Conservation (phyloP, 768 basidiomycete species). For the Calocera cornea region DNA sequence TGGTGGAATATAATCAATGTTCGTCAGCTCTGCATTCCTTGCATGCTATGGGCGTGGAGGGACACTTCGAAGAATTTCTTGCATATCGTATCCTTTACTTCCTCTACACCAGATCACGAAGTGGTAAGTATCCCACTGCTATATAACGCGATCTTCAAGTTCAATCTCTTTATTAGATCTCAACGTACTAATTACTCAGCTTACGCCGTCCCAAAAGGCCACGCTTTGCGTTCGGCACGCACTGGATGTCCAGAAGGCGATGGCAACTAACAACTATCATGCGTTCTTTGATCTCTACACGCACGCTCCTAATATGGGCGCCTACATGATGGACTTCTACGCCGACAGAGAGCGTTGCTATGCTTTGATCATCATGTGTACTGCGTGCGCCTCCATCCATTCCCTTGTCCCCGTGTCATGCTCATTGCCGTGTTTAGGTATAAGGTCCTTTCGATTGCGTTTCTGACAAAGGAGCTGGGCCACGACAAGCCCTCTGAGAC, state of each 20-base stretch:
- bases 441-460: constrained; percentile 56
- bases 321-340: constrained; percentile 98
- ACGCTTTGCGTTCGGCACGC: constrained; percentile 75
- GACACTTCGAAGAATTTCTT: constrained; percentile 89
- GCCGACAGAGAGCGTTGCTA: constrained; percentile 78
- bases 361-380: constrained; percentile 79
- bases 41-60: constrained; percentile 86
- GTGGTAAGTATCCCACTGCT: constrained; percentile 46
- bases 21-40: constrained; percentile 78
- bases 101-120: constrained; percentile 82
- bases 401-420: neutral
- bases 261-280: constrained; percentile 90
- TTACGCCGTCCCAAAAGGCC: constrained; percentile 82
- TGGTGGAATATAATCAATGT: constrained; percentile 98
- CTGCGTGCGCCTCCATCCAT: constrained; percentile 56
- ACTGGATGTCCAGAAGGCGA: constrained; percentile 71
- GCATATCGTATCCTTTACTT: constrained; percentile 96
- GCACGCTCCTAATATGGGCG: constrained; percentile 89
- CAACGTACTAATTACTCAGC: constrained; percentile 93
- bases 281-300: constrained; percentile 74
- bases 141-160: neutral
- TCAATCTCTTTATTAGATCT: constrained; percentile 46
- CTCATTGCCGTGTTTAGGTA: constrained; percentile 44
- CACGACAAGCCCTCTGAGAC: constrained; percentile 57
- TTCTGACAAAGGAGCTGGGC: constrained; percentile 68